These are phyloP conservation scores for Selaginella tamariscina DNA, from an alignment of 75 land plant genomes.

Conservation along the genomic window DNA sequence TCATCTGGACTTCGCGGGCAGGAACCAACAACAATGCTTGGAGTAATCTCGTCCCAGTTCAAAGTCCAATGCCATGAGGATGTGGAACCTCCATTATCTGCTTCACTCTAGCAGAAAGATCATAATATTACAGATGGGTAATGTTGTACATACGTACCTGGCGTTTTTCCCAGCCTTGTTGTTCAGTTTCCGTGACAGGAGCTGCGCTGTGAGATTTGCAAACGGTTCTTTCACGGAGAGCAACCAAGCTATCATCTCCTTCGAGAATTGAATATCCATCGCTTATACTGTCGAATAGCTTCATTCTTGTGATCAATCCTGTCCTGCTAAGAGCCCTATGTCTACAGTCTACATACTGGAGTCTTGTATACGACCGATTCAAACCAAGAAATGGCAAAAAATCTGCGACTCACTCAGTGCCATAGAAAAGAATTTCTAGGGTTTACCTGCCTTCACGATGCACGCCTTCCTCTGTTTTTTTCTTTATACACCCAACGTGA, in stretches of 20 bases:
- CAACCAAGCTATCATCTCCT: not conserved
- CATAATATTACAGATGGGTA: not conserved
- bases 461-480: not conserved
- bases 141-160: not conserved
- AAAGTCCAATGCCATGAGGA: slow-evolving; percentile 23
- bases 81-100: slow-evolving; percentile 4
- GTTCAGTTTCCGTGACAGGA: slow-evolving; percentile 20
- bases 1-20: slow-evolving; percentile 22
- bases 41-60: slow-evolving; percentile 17
- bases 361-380: not conserved
- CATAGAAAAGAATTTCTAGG: not conserved
- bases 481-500: not conserved
- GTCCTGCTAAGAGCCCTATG: not conserved
- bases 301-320: not conserved
- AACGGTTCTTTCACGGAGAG: not conserved
- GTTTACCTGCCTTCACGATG: not conserved
- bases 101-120: slow-evolving; percentile 9
- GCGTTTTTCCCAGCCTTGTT: slow-evolving; percentile 20
- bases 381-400: not conserved
- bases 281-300: no score
- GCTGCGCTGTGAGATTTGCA: not conserved
- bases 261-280: not conserved
- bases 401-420: not conserved
- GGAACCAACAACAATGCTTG: slow-evolving; percentile 20
- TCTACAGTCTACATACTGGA: not conserved